Evolutionary conservation across 164 flowering plant genomes (phyloP).

Genomic region (Saururus chinensis): DNA sequence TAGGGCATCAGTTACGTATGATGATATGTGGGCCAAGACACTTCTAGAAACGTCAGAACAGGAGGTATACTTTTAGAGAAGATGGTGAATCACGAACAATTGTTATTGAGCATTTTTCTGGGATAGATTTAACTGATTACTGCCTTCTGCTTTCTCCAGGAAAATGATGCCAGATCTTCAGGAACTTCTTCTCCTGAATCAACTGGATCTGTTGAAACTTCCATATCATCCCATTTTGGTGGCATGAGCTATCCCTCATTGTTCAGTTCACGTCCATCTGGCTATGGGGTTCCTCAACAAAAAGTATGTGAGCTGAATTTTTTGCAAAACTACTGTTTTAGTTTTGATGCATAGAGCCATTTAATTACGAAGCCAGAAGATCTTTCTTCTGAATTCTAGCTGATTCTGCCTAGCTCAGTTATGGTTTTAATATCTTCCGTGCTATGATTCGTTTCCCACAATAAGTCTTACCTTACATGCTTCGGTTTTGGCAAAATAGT

Average conservation of each 20-base stretch:
- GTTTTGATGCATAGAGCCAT: not conserved
- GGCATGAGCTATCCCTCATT: constrained; percentile 94
- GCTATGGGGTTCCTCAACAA: constrained; percentile 46
- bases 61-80: constrained; percentile 37
- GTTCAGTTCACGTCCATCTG: constrained; percentile 77
- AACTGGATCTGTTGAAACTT: constrained; percentile 88
- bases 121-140: not conserved
- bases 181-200: constrained; percentile 96
- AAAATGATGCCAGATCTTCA: constrained; percentile 88
- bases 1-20: constrained; percentile 89
- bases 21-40: constrained; percentile 99
- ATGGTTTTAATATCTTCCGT: too few species aligned
- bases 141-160: constrained; percentile 32
- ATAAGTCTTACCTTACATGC: too few species aligned
- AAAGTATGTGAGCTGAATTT: constrained; percentile 24
- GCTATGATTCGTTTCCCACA: too few species aligned
- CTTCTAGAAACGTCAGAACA: constrained; percentile 73
- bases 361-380: too few species aligned
- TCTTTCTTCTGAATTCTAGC: not conserved
- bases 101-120: too few species aligned
- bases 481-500: too few species aligned
- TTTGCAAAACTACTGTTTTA: not conserved
- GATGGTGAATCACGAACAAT: not conserved
- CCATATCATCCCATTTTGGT: constrained; percentile 98
- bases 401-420: not conserved